Evolutionary conservation across 2,329 filamentous ascomycete species (phyloP), one percentile per base, ranked within the genome.

Genomic region (Lasiodiplodia sp.): DNA sequence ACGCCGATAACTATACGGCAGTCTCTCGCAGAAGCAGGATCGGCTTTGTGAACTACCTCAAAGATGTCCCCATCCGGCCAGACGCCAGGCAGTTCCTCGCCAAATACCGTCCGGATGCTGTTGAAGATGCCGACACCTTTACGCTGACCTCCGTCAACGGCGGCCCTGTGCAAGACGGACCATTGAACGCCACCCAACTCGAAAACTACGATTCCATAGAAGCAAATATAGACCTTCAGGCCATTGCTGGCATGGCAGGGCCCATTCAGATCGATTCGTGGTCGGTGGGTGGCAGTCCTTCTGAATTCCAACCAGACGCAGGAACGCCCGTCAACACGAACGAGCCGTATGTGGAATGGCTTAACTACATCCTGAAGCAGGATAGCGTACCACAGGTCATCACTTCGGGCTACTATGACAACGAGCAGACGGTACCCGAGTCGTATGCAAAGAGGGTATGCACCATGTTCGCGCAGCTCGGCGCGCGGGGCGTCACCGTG

Each of bases 321-420:
- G 31, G 37, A 21, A 56, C 49, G 1, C 72, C 82, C 16, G 40
- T 44, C 8, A 66, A 71, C 44, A 70, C 75, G 3, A 75, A 77
- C 65, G 75, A 77, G 69, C 74, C 73, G 1, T 92, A 91, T 76
- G 81, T 91, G 0, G 83, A 84, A n/a, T 91, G 87, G 81, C 80
- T 91, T 8, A 83, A 87, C 67, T 87, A 87, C 76, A 76, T 91
- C 2, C 83, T 90, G 0, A 77, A 79, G 1, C 84, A 90, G 23
- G 77, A 82, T 1, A 84, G 85, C 23, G 81, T 92, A 2, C 90
- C 90, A 0, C 85, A 87, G 58, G 86, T 89, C n/a, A 85, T 92
- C 74, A 87, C 84, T 65, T 88, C 87, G 14, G 91, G 88, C 0
- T 92, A 92, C 75, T 89, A 88, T 58, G 89, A 91, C 70, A 85